Conservation (phyloP, 179 eudicot genomes). For the Dionaea muscipula region DNA sequence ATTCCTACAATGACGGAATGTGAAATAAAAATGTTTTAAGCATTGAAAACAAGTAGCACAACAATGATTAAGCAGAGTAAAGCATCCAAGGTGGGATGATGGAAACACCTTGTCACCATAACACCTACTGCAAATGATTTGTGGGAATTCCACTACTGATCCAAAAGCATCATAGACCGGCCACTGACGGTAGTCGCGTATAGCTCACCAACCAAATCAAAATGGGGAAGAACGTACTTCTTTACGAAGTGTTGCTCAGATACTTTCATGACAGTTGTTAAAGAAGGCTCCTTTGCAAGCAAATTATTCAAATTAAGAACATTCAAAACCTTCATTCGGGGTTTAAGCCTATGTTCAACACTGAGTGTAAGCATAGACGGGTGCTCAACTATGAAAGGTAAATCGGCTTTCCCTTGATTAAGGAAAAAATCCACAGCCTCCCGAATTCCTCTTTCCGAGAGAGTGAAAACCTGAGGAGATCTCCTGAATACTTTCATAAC, state of each 20-base stretch:
- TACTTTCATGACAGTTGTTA: constrained; percentile 9
- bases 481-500: constrained; percentile 11
- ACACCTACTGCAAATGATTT: no score
- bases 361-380: constrained; percentile 21
- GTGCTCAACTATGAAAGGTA: constrained; percentile 14
- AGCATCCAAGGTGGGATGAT: no score
- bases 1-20: no score
- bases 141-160: neutral
- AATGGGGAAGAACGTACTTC: constrained; percentile 28
- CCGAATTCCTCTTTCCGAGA: constrained; percentile 24
- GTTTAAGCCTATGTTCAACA: constrained; percentile 24
- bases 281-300: constrained; percentile 8
- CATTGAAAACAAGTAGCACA: no score
- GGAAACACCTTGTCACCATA: no score
- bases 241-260: constrained; percentile 11
- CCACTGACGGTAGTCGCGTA: neutral
- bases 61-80: no score
- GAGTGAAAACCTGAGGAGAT: constrained; percentile 19
- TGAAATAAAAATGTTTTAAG: no score
- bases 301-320: constrained; percentile 19
- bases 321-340: constrained; percentile 22
- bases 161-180: neutral
- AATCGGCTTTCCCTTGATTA: constrained; percentile 16
- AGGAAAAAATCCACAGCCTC: constrained; percentile 14
- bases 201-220: constrained; percentile 15